Evolutionary conservation across 176 grass and related monocot genomes (phyloP).

Genomic region (Carex parvula): DNA sequence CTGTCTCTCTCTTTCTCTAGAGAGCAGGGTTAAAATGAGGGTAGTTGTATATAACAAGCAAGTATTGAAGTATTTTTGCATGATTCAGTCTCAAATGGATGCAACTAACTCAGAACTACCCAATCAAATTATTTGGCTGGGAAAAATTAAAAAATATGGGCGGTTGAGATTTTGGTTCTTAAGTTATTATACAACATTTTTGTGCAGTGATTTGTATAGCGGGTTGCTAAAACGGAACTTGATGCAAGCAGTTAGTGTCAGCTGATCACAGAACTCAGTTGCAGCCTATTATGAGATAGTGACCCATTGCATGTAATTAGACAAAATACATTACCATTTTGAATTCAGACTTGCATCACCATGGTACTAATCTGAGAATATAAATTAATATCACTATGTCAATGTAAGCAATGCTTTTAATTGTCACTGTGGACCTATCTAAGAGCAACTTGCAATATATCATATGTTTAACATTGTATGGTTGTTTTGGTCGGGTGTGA

Average conservation of each 20-base stretch:
- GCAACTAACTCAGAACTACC: slow-evolving; percentile 17
- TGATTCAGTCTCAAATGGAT: slow-evolving; percentile 21
- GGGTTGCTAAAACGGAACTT: background rate
- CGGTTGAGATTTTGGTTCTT: background rate
- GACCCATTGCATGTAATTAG: background rate
- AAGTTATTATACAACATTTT: background rate
- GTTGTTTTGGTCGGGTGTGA: slow-evolving; percentile 21
- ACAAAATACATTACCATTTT: background rate
- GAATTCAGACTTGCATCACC: background rate
- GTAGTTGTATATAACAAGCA: background rate
- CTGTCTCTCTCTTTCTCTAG: background rate
- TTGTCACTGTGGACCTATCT: background rate
- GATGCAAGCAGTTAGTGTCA: background rate
- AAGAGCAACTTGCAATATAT: slow-evolving; percentile 6
- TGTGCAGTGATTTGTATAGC: background rate
- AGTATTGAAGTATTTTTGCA: background rate
- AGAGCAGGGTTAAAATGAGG: background rate
- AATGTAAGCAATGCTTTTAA: background rate
- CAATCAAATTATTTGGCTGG: background rate
- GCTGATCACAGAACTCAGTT: background rate
- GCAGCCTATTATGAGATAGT: background rate
- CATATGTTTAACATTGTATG: slow-evolving; percentile 3
- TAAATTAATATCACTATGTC: background rate
- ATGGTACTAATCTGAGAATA: background rate
- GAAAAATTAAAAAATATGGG: background rate